Evolutionary conservation across 2,329 filamentous ascomycete species (phyloP).

Genomic region (Fusarium udum): DNA sequence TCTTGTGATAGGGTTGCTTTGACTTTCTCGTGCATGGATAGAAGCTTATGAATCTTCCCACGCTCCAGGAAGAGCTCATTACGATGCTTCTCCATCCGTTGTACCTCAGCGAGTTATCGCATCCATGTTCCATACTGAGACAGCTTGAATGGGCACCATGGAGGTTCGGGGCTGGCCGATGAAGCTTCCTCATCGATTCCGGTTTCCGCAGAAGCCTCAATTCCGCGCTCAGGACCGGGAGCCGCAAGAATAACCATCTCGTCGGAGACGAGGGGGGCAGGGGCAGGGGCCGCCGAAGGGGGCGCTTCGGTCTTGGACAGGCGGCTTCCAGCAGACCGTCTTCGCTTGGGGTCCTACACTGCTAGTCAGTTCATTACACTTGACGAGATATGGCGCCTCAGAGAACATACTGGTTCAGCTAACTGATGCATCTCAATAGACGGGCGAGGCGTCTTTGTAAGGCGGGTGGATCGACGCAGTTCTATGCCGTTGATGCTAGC

Average conservation of each 20-base stretch:
- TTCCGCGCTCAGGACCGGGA: not conserved
- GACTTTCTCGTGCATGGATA: not conserved
- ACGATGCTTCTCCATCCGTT: not conserved
- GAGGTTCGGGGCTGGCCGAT: not conserved
- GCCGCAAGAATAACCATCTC: not conserved
- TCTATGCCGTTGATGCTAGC: not conserved
- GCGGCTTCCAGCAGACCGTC: not conserved
- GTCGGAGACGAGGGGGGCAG: not conserved
- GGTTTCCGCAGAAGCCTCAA: not conserved
- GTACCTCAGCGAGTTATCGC: not conserved
- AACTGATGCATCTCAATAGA: not conserved
- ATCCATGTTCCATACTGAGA: not conserved
- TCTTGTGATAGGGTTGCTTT: too few species aligned
- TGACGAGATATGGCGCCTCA: not conserved
- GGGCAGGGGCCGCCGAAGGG: too few species aligned
- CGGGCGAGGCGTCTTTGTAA: not conserved
- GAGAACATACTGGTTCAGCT: not conserved
- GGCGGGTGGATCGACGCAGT: not conserved
- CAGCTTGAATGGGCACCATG: not conserved
- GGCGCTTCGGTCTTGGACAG: not conserved
- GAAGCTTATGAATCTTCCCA: not conserved
- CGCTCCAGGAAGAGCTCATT: too few species aligned
- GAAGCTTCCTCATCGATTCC: not conserved
- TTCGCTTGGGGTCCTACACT: not conserved
- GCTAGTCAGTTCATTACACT: not conserved